Conservation (phyloP, 2,329 filamentous ascomycete genomes). For the Calonectria multiphialidica region DNA sequence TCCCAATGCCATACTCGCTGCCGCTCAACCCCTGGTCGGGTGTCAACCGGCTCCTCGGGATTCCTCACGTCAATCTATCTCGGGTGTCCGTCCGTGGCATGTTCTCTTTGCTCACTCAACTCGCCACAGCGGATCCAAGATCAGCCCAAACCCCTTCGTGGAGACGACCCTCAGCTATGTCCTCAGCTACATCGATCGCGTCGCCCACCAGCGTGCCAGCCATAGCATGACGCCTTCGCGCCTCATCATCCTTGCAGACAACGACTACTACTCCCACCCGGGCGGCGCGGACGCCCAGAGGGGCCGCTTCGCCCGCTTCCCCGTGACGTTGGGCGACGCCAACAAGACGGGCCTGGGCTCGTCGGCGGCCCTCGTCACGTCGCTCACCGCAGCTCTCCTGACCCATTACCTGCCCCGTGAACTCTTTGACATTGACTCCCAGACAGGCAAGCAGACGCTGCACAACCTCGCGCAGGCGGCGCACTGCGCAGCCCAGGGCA, state of each 20-base stretch:
- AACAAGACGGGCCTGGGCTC: constrained; percentile 98
- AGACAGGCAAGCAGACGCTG: constrained; percentile 69
- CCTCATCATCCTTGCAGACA: constrained; percentile 92
- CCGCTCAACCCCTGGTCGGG: constrained; percentile 5
- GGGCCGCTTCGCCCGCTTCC: constrained; percentile 81
- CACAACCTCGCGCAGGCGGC: constrained; percentile 96
- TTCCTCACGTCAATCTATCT: neutral
- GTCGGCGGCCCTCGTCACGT: constrained; percentile 92
- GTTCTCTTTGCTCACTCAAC: constrained; percentile 31
- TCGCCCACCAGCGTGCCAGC: constrained; percentile 50
- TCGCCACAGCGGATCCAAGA: constrained; percentile 56
- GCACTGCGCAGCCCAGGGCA: constrained; percentile 96
- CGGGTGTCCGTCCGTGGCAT: neutral
- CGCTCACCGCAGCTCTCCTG: constrained; percentile 83
- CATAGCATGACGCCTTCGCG: constrained; percentile 74
- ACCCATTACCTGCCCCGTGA: constrained; percentile 75
- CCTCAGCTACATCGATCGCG: constrained; percentile 79
- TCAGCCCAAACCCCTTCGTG: constrained; percentile 82
- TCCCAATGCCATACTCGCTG: neutral
- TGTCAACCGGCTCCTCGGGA: constrained; percentile 11
- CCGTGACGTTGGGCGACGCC: constrained; percentile 79
- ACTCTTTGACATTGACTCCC: constrained; percentile 68
- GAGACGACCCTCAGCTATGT: constrained; percentile 91
- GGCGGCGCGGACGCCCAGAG: constrained; percentile 44
- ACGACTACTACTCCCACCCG: constrained; percentile 90